These are phyloP conservation scores for Trichoderma hamatum DNA, from an alignment of 2,329 filamentous ascomycete genomes.

Conservation along the genomic window DNA sequence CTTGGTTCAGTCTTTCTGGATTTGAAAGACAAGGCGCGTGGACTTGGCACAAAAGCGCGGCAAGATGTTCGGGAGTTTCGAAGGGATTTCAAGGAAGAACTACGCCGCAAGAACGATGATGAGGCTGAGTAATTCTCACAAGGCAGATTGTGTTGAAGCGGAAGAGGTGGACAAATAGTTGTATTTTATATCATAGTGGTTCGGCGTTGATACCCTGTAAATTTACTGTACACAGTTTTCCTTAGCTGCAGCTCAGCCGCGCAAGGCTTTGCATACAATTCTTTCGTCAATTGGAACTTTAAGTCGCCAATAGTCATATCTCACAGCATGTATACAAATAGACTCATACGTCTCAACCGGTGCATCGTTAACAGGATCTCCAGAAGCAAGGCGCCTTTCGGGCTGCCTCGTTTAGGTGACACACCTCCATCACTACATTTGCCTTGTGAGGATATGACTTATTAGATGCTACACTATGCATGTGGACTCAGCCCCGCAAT, in stretches of 20 bases:
- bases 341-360: not conserved
- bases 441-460: not conserved
- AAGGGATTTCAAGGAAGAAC: slow-evolving; percentile 12
- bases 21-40: slow-evolving; percentile 14
- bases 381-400: not conserved
- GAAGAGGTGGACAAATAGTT: not conserved
- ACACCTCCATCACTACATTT: not conserved
- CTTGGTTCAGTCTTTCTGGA: not conserved
- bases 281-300: not conserved
- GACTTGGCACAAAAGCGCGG: slow-evolving; percentile 1
- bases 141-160: not conserved
- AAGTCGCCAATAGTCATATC: not conserved
- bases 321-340: not conserved
- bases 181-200: not conserved
- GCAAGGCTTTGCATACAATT: not conserved
- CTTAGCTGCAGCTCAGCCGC: not conserved
- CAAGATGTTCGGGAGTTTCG: slow-evolving; percentile 8
- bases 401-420: not conserved
- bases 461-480: not conserved
- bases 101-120: not conserved
- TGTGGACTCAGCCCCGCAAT: not conserved
- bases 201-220: not conserved
- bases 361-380: not conserved
- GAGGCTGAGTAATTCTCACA: not conserved
- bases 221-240: not conserved